Evolutionary conservation across 306 rosid species (phyloP), one percentile per base, ranked within the genome.

Genomic region (Cicer cuneatum): DNA sequence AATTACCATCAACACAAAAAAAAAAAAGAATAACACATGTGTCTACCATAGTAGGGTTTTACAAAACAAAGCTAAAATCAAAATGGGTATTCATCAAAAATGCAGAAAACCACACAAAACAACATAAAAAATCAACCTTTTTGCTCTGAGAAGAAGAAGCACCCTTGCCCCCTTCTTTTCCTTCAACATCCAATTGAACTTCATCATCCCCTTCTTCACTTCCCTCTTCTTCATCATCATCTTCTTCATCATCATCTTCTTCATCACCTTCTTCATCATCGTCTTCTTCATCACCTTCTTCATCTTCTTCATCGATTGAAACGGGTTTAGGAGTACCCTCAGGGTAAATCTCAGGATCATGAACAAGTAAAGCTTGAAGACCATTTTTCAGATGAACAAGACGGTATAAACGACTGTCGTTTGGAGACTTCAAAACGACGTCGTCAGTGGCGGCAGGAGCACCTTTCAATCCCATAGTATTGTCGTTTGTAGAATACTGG

Each of bases 321-420:
- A 9, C 79, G 43, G 42, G 56, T 59, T 80, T 65, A 2, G 87
- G 86, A 40, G 87, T 79, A 3, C 89, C 92, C 5, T 84, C 83
- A 1, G 93, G 82, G 78, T 82, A 93, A 82, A 93, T 89, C 88
- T 93, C 97, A 24, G 97, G 96, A 81, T 93, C 98, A 57, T 93
- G 98, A 81, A 93, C 89, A 24, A 91, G 87, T 83, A 93, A 66
- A 37, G 97, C 94, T 14, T 82, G 86, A 73, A 93, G 92, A 45
- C 98, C 94, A 52, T 93, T 91, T 7, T 81, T 80, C 52, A 93
- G 93, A 75, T 78, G 70, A 43, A 89, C 38, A 8, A 91, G 72
- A 57, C 97, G 83, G 87, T 93, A 89, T 1, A 88, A 49, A 62
- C 90, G 90, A 66, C 82, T 86, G 46, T 93, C 97, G 75, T 88